phyloP scores from a whole-genome alignment of 1,139 yeast genomes.

The Kazachstania sp. region DNA sequence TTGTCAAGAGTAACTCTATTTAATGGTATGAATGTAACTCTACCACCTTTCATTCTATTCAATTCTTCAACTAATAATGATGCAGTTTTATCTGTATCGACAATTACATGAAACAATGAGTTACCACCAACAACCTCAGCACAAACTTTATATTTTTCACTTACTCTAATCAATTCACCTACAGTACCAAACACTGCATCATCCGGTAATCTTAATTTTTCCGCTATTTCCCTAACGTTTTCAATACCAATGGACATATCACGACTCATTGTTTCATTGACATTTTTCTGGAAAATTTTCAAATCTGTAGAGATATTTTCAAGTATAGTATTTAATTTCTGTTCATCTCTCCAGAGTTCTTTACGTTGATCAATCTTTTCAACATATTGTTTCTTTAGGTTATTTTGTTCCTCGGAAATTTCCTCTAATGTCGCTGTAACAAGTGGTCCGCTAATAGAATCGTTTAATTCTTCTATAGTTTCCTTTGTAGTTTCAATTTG shows the following conservation, averaged over 20 bases:
- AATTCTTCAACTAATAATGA: conserved; percentile 69
- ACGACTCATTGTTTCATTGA: conserved; percentile 68
- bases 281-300: conserved; percentile 47
- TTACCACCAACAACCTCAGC: conserved; percentile 86
- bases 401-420: conserved; percentile 27
- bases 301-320: conserved; percentile 52
- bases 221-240: conserved; percentile 54
- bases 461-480: conserved; percentile 33
- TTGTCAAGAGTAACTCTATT: conserved; percentile 67
- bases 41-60: conserved; percentile 60
- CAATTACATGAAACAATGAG: conserved; percentile 79
- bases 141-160: conserved; percentile 76
- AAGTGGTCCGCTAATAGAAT: conserved; percentile 34
- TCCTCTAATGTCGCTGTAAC: conserved; percentile 30
- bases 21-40: conserved; percentile 86
- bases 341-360: conserved; percentile 72
- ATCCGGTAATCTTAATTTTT: conserved; percentile 43
- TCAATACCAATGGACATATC: conserved; percentile 60
- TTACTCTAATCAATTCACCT: conserved; percentile 73
- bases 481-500: conserved; percentile 1
- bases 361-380: conserved; percentile 59
- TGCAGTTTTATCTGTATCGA: conserved; percentile 82
- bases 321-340: conserved; percentile 46
- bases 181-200: conserved; percentile 70
- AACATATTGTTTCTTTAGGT: conserved; percentile 37